Evolutionary conservation across 768 basidiomycete species (phyloP), one percentile per base, ranked within the genome.

Genomic region (Lactifluus subvellereus): DNA sequence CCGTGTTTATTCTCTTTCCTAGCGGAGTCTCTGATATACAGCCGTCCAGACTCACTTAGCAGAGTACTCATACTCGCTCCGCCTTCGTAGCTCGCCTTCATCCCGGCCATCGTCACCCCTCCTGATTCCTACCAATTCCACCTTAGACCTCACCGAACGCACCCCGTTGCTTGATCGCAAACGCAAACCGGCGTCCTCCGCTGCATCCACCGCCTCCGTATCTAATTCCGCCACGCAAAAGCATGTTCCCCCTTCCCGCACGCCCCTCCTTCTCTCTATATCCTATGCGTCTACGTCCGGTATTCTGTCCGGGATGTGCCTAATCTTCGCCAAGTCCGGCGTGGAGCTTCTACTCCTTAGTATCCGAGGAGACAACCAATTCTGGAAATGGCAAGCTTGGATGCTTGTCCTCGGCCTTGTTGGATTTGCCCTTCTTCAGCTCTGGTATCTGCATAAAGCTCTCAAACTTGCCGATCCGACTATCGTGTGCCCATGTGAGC

Each of bases 311-410:
- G 94, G 94, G 27, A 89, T 98, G 85, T 96, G 92, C 71, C 77
- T 98, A 30, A 79, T 98, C 16, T 91, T 96, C 66, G 94, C 94
- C 16, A 98, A 98, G 77, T 91, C 91, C 63, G 94, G 91, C 3
- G 90, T 94, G 11, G 93, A 96, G 74, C 78, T 98, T 9, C 78
- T 96, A 8, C 76, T 98, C 61, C 76, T 94, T 38, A 93, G 92
- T 0, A 66, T 93, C 30, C 74, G 80, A 5, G 89, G 89, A 8
- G 72, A 86, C 40, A 91, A 91, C 69, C 91, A 94, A 74, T 92
- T 90, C 70, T 87, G 84, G 82, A 76, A 85, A 57, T 91, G 89
- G 89, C 82, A 91, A 73, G 78, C 88, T 0, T 97, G 93, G 93
- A 76, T 86, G 38, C 80, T 97, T 22, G 77, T 94, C 3, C 74